phyloP scores from a whole-genome alignment of 306 rosid species.

The Fagus crenata region DNA sequence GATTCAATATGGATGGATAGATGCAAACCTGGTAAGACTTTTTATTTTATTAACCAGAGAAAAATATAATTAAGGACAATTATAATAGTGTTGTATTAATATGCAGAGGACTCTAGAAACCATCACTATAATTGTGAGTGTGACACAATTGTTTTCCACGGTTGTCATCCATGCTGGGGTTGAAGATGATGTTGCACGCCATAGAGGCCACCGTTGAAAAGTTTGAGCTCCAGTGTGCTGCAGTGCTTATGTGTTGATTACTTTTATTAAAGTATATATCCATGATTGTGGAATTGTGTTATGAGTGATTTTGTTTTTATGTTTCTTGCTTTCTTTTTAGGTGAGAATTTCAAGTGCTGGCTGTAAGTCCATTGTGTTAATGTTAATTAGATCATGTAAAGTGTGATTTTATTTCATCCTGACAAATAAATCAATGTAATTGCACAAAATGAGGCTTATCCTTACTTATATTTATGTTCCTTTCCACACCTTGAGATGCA shows the following conservation, averaged over 20 bases:
- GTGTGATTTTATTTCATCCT: not conserved
- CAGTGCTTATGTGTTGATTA: not conserved
- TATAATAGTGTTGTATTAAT: not conserved
- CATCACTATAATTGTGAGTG: slow-evolving; percentile 68
- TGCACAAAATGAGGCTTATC: not conserved
- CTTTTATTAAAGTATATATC: not conserved
- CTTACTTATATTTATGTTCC: too few relatives aligned
- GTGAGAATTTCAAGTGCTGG: not conserved
- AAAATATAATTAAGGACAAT: not conserved
- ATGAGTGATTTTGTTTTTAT: not conserved
- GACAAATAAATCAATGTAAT: not conserved
- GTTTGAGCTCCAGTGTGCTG: slow-evolving; percentile 25
- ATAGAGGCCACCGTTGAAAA: slow-evolving; percentile 23
- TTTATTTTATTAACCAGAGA: not conserved
- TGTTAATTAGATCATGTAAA: not conserved
- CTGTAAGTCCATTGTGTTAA: not conserved
- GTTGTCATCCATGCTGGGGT: slow-evolving; percentile 58
- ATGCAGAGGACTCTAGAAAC: slow-evolving; percentile 71
- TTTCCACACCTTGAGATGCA: too few relatives aligned
- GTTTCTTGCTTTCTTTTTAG: not conserved
- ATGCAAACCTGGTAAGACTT: slow-evolving; percentile 63
- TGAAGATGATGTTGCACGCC: slow-evolving; percentile 30
- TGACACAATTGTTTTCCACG: slow-evolving; percentile 66
- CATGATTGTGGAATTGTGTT: not conserved
- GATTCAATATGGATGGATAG: slow-evolving; percentile 79